These are phyloP conservation scores for Platanthera zijinensis DNA, from an alignment of 106 monocot genomes.

Conservation along the genomic window DNA sequence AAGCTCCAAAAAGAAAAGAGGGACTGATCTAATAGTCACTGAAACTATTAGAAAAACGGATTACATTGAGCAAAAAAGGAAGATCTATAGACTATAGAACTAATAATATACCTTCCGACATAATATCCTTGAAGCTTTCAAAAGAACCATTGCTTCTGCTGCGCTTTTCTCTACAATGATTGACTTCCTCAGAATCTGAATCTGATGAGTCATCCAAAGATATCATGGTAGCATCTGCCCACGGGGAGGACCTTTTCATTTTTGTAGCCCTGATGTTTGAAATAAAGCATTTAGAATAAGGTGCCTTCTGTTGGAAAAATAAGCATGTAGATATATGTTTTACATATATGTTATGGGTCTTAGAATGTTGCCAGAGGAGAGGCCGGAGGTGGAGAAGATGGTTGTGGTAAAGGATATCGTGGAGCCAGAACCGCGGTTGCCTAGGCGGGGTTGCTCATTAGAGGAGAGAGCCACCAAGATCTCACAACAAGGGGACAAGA, in stretches of 20 bases:
- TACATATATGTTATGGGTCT: background rate
- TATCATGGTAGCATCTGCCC: slow-evolving; percentile 18
- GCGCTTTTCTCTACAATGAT: background rate
- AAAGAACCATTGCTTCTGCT: slow-evolving; percentile 14
- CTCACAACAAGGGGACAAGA: too few species aligned
- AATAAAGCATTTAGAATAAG: background rate
- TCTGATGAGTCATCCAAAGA: slow-evolving; percentile 47
- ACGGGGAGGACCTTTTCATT: slow-evolving; percentile 53
- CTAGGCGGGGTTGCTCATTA: too few species aligned
- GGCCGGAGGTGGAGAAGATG: too few species aligned
- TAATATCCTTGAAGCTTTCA: slow-evolving; percentile 20
- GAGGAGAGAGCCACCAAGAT: too few species aligned
- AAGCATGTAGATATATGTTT: background rate
- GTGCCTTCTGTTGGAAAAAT: background rate
- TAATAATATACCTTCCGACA: slow-evolving; percentile 25
- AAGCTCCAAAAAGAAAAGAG: background rate
- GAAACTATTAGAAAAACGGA: background rate
- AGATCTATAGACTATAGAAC: background rate
- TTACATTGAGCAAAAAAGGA: background rate
- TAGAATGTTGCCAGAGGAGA: too few species aligned
- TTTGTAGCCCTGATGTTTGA: background rate
- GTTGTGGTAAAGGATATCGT: too few species aligned
- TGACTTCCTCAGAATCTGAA: slow-evolving; percentile 46
- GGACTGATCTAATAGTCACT: background rate
- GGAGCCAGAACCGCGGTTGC: too few species aligned